Percentiles rank a stretch among this genome's conserved stretches.
phyloP scores from a whole-genome alignment of 176 grass and related monocot species.

The Oryza australiensis region DNA sequence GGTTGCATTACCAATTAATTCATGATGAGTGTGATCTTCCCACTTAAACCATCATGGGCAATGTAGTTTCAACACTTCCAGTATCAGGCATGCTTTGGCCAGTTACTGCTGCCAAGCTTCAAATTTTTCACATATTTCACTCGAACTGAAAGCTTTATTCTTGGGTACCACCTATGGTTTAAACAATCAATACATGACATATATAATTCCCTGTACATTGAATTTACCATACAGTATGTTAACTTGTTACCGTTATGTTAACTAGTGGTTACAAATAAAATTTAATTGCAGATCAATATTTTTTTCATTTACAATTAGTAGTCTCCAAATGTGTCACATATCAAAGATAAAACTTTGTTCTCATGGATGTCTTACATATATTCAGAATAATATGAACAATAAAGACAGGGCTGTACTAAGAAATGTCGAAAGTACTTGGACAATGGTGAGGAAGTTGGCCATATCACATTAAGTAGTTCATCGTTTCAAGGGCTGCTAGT shows the following conservation, averaged over 20 bases:
- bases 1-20: background rate
- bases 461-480: conserved; percentile 87
- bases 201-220: background rate
- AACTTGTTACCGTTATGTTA: too few relatives aligned
- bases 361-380: background rate
- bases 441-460: background rate
- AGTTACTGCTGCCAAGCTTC: too few relatives aligned
- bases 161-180: background rate
- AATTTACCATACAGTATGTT: background rate
- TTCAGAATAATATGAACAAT: background rate
- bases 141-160: background rate
- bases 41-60: background rate
- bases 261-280: too few relatives aligned
- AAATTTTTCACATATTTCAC: background rate
- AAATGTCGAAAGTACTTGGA: conserved; percentile 9
- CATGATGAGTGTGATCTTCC: background rate
- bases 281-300: background rate
- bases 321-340: background rate
- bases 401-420: conserved; percentile 1
- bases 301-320: background rate
- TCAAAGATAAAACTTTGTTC: background rate
- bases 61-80: background rate
- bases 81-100: too few relatives aligned
- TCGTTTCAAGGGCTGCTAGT: conserved; percentile 72
- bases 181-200: background rate